Conservation (phyloP, 2,329 filamentous ascomycete genomes). For the Geoglossum cookeanum region DNA sequence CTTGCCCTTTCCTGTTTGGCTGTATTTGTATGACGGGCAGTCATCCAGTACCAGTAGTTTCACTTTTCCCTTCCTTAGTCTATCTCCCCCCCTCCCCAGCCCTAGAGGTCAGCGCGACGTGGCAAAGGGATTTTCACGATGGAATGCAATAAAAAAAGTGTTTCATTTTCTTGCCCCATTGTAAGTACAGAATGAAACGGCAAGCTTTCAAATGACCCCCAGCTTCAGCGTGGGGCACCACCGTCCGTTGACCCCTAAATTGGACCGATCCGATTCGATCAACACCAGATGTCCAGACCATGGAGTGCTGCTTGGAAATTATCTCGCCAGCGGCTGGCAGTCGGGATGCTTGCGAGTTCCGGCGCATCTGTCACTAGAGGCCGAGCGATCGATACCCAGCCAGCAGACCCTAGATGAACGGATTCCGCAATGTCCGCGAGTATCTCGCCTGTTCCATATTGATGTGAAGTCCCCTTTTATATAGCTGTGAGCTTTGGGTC, state of each 20-base stretch:
- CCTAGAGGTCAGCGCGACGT: neutral
- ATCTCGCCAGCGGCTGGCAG: too few species aligned
- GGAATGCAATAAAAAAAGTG: neutral
- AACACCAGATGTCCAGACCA: neutral
- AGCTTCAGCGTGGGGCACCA: neutral
- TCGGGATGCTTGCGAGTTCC: neutral
- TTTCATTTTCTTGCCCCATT: neutral
- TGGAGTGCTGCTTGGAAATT: neutral
- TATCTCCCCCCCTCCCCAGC: neutral
- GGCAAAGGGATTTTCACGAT: neutral
- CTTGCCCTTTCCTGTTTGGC: neutral
- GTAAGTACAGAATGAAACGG: conserved; percentile 2
- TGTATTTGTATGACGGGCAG: conserved; percentile 1
- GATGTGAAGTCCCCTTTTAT: too few species aligned
- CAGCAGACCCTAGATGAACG: too few species aligned
- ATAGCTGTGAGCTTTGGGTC: too few species aligned
- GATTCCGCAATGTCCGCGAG: too few species aligned
- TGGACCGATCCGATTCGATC: neutral
- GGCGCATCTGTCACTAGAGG: neutral
- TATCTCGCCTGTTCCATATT: neutral
- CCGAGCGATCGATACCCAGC: too few species aligned
- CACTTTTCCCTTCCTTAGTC: neutral
- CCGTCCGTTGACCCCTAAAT: neutral
- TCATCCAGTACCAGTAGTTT: neutral
- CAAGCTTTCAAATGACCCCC: neutral